These are phyloP conservation scores for Cryptosporidium baileyi DNA, from an alignment of 169 alveolate genomes.

Conservation along the genomic window DNA sequence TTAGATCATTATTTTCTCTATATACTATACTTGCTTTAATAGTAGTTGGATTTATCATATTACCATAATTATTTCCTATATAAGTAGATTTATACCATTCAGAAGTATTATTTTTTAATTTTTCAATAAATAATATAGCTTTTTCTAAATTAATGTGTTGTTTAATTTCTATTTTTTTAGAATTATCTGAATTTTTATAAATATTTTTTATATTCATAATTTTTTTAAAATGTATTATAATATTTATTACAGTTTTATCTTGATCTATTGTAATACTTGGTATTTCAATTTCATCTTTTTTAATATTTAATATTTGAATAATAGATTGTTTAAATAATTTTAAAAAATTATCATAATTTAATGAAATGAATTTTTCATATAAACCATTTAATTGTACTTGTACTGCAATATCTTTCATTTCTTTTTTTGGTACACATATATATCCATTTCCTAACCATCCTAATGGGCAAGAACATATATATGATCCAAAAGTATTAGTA, in stretches of 20 bases:
- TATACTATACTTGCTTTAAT: constrained; percentile 1
- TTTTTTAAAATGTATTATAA: not conserved
- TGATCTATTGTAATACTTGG: constrained; percentile 3
- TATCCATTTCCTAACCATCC: constrained; percentile 73
- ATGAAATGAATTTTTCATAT: constrained; percentile 10
- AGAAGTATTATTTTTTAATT: constrained; percentile 13
- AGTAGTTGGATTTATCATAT: constrained; percentile 15
- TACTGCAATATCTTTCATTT: constrained; percentile 47
- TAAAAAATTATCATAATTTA: constrained; percentile 8
- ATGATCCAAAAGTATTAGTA: constrained; percentile 73
- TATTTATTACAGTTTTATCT: not conserved
- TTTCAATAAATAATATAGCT: not conserved
- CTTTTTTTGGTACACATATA: constrained; percentile 72
- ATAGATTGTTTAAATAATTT: constrained; percentile 24
- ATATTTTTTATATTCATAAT: not conserved
- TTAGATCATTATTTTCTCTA: not conserved
- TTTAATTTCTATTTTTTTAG: not conserved
- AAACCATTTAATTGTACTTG: constrained; percentile 32
- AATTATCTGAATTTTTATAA: not conserved
- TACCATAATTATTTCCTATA: constrained; percentile 25
- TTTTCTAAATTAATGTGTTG: not conserved
- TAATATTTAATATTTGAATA: not conserved
- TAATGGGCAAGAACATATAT: constrained; percentile 68
- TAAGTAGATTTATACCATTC: constrained; percentile 47
- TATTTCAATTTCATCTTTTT: constrained; percentile 3